A percentile compares a stretch with the other conserved stretches of the same genome.
These are phyloP conservation scores for Cyberlindnera xishuangbannaensis DNA, from an alignment of 805 yeast species.

Conservation along the genomic window DNA sequence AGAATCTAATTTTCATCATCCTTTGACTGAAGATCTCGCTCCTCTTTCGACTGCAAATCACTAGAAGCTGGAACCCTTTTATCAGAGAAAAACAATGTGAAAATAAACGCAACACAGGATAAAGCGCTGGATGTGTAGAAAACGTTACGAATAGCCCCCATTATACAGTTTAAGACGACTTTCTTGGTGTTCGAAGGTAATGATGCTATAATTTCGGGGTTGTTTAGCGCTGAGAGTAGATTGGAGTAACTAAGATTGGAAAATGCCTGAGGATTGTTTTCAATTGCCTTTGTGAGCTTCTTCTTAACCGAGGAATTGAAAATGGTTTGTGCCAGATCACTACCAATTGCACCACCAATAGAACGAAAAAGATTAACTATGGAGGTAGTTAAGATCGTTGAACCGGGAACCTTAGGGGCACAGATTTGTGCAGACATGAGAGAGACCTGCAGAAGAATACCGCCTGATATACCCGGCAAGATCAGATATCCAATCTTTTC, in stretches of 20 bases:
- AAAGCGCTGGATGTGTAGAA: too few relatives aligned
- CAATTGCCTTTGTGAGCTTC: background rate
- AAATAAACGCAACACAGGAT: too few relatives aligned
- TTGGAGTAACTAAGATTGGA: background rate
- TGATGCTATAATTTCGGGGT: too few relatives aligned
- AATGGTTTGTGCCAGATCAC: background rate
- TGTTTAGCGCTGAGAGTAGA: too few relatives aligned
- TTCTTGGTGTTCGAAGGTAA: too few relatives aligned
- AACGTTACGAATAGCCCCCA: too few relatives aligned
- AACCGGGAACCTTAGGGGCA: background rate
- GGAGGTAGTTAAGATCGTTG: background rate
- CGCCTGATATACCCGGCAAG: conserved; percentile 33
- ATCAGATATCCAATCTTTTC: conserved; percentile 32
- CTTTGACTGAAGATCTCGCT: too few relatives aligned
- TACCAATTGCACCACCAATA: background rate
- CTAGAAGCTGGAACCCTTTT: too few relatives aligned
- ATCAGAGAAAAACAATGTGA: too few relatives aligned
- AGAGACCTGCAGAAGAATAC: conserved; percentile 9
- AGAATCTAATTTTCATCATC: too few relatives aligned
- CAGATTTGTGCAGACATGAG: background rate
- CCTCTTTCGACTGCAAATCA: too few relatives aligned
- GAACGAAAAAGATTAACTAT: background rate
- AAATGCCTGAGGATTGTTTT: background rate
- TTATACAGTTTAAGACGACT: too few relatives aligned
- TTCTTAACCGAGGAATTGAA: background rate